Evolutionary conservation across 345 rosid genomes (phyloP).

Genomic region (Salix suchowensis): DNA sequence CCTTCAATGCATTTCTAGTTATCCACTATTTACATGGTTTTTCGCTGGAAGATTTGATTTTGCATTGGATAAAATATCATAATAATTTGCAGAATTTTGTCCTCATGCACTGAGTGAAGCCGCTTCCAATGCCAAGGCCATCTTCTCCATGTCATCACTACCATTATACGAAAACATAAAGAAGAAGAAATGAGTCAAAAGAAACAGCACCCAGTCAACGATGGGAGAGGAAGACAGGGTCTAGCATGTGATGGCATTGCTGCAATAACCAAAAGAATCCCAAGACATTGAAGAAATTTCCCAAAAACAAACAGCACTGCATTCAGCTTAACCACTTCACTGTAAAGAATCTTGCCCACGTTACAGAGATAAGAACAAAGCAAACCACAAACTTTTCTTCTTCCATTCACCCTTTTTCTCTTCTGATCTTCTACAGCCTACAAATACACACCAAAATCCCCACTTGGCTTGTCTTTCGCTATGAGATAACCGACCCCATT

Average conservation of each 20-base stretch:
- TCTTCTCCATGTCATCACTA: no score
- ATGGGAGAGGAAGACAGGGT: background rate
- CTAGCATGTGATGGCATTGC: constrained; percentile 18
- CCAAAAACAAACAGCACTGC: background rate
- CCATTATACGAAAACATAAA: no score
- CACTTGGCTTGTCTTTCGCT: constrained; percentile 16
- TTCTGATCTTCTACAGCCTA: background rate
- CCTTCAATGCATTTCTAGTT: no score
- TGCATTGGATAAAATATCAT: no score
- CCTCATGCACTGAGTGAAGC: no score
- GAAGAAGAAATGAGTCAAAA: background rate
- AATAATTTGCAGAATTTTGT: no score
- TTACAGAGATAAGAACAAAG: background rate
- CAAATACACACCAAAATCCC: background rate
- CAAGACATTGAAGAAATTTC: background rate
- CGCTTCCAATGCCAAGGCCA: background rate
- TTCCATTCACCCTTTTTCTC: constrained; percentile 1
- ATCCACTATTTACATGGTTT: no score
- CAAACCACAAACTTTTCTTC: background rate
- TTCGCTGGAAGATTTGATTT: no score
- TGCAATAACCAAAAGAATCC: constrained; percentile 1
- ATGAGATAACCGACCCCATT: constrained; percentile 5
- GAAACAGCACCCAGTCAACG: background rate
- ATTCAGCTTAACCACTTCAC: background rate
- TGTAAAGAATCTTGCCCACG: background rate